Percentiles rank a stretch among this genome's conserved stretches.
Evolutionary conservation across 176 grass and related monocot species (phyloP).

Genomic region (Oryza brachyantha): DNA sequence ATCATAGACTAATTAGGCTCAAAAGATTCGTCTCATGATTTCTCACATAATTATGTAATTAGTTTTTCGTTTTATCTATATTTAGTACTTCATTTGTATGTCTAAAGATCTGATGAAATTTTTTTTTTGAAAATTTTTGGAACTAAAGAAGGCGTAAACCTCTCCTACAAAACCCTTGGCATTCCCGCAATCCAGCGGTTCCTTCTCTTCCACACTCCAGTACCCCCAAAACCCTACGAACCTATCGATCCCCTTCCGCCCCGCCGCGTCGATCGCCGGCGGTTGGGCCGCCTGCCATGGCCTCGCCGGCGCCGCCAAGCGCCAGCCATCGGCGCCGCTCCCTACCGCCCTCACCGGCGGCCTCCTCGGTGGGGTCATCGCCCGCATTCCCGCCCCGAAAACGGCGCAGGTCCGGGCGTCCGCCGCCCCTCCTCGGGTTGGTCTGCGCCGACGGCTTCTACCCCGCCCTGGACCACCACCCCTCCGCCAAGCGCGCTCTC

Average conservation of each 20-base stretch:
- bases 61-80: too few relatives aligned
- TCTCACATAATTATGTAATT: too few relatives aligned
- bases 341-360: not conserved
- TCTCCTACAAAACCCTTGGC: too few relatives aligned
- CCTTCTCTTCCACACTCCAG: too few relatives aligned
- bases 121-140: too few relatives aligned
- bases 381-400: not conserved
- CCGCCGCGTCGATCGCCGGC: not conserved
- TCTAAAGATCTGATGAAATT: too few relatives aligned
- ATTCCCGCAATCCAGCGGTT: too few relatives aligned
- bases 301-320: not conserved
- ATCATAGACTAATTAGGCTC: too few relatives aligned
- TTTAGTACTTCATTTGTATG: too few relatives aligned
- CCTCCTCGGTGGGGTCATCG: not conserved
- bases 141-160: too few relatives aligned
- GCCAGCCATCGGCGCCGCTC: not conserved
- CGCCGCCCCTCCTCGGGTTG: not conserved
- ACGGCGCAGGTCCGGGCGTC: not conserved
- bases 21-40: too few relatives aligned
- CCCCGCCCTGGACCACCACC: not conserved
- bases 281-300: not conserved
- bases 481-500: not conserved
- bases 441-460: not conserved
- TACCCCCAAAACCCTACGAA: not conserved
- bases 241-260: not conserved